Percentiles rank a stretch among this genome's conserved stretches.
These are phyloP conservation scores for Colletotrichum gloeosporioides DNA, from an alignment of 2,329 filamentous ascomycete species.

Conservation along the genomic window DNA sequence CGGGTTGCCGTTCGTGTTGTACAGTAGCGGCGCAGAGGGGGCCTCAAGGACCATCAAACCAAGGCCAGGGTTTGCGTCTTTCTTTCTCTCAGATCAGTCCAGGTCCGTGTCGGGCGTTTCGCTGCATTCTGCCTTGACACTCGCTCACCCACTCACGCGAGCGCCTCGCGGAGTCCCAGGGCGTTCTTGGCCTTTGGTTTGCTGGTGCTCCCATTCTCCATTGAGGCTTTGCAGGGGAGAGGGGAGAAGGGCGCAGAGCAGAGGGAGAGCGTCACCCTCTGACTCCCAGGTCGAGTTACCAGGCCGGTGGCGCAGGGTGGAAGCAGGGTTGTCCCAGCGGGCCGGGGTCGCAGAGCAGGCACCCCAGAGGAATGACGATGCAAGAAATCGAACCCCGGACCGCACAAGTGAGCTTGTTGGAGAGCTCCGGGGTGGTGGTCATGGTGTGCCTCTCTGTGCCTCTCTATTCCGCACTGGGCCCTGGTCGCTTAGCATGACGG, in stretches of 20 bases:
- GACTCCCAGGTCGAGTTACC: background rate
- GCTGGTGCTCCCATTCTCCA: background rate
- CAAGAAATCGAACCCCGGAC: conserved; percentile 4
- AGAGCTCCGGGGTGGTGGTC: background rate
- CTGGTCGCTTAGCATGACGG: conserved; percentile 12
- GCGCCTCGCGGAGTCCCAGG: background rate
- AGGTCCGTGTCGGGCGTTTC: background rate
- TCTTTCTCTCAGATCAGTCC: background rate
- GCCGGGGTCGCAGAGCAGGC: background rate
- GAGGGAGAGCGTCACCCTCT: background rate
- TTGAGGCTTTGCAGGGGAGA: background rate
- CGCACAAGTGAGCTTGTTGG: background rate
- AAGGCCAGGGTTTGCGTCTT: background rate
- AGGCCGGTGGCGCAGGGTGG: conserved; percentile 8
- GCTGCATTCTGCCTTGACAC: background rate
- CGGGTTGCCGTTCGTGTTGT: background rate
- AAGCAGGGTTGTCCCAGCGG: background rate
- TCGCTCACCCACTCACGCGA: background rate
- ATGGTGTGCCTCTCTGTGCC: background rate
- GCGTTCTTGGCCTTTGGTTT: background rate
- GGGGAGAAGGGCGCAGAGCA: background rate
- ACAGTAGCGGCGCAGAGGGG: background rate
- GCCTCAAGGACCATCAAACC: background rate
- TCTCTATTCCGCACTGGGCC: background rate
- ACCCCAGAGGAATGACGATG: conserved; percentile 12